Percentiles rank a stretch among this genome's conserved stretches.
Evolutionary conservation across 1,139 yeast species (phyloP).

Genomic region (Candida gigantensis): DNA sequence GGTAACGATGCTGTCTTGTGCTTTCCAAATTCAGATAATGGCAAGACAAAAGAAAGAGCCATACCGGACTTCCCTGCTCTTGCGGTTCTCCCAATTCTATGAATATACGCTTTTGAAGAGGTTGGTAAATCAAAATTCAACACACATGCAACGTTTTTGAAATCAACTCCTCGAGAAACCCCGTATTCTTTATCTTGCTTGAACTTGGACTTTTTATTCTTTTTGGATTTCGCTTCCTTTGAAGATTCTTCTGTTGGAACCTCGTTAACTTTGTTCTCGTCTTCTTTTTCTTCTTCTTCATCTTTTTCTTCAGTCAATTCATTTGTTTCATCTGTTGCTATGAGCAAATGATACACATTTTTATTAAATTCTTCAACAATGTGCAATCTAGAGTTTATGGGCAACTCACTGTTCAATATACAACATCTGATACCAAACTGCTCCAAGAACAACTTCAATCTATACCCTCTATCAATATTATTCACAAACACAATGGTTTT

Average conservation of each 20-base stretch:
- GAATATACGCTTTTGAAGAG: constrained; percentile 86
- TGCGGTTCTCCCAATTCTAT: constrained; percentile 96
- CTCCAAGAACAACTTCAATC: constrained; percentile 85
- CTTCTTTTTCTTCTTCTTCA: constrained; percentile 44
- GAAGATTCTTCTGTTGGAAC: too few species aligned
- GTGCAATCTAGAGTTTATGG: constrained; percentile 89
- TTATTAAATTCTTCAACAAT: constrained; percentile 95
- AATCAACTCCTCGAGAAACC: constrained; percentile 96
- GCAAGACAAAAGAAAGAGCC: constrained; percentile 90
- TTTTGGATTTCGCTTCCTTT: constrained; percentile 46
- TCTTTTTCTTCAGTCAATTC: constrained; percentile 51
- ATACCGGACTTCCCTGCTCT: constrained; percentile 96
- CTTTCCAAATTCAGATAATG: constrained; percentile 80
- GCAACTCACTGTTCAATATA: constrained; percentile 89
- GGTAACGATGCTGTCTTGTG: constrained; percentile 77
- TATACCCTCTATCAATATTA: constrained; percentile 92
- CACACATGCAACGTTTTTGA: constrained; percentile 94
- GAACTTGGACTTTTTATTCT: constrained; percentile 26
- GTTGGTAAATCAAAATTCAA: constrained; percentile 93
- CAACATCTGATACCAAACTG: constrained; percentile 92
- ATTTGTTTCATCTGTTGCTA: constrained; percentile 92
- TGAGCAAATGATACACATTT: constrained; percentile 79
- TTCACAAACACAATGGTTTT: constrained; percentile 90
- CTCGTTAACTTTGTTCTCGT: constrained; percentile 23
- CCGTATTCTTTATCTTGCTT: constrained; percentile 78